Conservation (phyloP, 148 eudicot genomes). For the Dianthus caryophyllus region DNA sequence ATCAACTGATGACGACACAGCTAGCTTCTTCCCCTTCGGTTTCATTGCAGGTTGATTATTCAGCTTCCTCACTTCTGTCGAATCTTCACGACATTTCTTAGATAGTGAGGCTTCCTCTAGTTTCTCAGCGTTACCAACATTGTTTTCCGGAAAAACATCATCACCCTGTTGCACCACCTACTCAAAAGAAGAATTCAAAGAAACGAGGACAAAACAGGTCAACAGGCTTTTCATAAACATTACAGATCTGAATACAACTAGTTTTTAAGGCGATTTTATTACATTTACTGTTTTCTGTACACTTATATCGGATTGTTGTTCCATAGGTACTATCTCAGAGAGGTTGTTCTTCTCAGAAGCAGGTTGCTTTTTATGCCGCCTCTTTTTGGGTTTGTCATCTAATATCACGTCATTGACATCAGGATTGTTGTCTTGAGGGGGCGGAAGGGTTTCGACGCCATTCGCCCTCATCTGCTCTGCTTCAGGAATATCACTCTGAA, state of each 20-base stretch:
- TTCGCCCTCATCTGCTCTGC: constrained; percentile 5
- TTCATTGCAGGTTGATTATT: constrained; percentile 5
- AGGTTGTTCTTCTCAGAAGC: constrained; percentile 19
- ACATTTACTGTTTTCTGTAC: constrained; percentile 4
- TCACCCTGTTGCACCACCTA: constrained; percentile 11
- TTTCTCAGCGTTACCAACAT: background rate
- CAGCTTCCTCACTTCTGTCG: background rate
- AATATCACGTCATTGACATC: constrained; percentile 17
- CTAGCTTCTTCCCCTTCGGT: constrained; percentile 22
- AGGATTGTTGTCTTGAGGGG: constrained; percentile 17
- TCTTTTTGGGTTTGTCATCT: constrained; percentile 26
- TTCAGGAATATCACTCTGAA: constrained; percentile 16
- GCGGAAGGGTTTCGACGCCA: constrained; percentile 21
- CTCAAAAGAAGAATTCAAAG: background rate
- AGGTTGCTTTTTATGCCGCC: constrained; percentile 23
- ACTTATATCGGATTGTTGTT: constrained; percentile 11
- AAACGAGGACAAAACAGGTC: background rate
- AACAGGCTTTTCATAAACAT: background rate
- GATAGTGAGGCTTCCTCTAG: background rate
- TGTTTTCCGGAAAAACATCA: background rate
- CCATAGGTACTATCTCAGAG: constrained; percentile 12
- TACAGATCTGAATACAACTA: background rate
- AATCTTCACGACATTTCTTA: background rate
- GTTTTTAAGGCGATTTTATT: background rate
- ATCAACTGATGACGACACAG: constrained; percentile 28